Conservation (phyloP, 805 yeast genomes). For the Ogataea glucozyma region DNA sequence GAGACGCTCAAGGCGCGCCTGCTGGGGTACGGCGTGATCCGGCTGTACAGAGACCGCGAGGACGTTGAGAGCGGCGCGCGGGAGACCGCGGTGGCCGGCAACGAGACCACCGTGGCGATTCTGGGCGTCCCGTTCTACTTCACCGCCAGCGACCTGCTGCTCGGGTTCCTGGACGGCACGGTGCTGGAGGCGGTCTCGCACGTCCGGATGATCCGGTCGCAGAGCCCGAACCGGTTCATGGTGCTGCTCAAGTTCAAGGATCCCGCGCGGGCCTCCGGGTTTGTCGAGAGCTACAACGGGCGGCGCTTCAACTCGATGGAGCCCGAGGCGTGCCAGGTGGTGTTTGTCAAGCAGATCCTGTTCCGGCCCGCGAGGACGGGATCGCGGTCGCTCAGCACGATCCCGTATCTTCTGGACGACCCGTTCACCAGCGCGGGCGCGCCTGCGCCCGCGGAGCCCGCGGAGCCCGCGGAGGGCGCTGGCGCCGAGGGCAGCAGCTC, state of each 20-base stretch:
- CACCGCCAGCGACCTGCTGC: constrained; percentile 74
- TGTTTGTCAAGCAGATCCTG: constrained; percentile 62
- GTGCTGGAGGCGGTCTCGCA: constrained; percentile 60
- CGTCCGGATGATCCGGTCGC: constrained; percentile 68
- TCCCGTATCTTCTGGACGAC: constrained; percentile 72
- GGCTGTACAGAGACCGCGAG: constrained; percentile 60
- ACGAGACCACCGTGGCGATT: constrained; percentile 71
- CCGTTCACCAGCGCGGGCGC: constrained; percentile 75
- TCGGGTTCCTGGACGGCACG: constrained; percentile 72
- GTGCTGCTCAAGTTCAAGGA: constrained; percentile 74
- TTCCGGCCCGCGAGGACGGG: constrained; percentile 39
- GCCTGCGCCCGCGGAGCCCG: too few species aligned
- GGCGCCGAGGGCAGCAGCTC: too few species aligned
- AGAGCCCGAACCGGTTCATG: constrained; percentile 67
- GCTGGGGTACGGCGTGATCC: constrained; percentile 73
- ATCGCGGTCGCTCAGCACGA: constrained; percentile 28
- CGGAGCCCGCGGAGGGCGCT: too few species aligned
- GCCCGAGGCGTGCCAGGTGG: constrained; percentile 79
- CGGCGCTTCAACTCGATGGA: constrained; percentile 82
- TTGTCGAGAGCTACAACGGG: constrained; percentile 69
- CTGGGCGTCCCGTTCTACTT: constrained; percentile 87
- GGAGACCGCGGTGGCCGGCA: constrained; percentile 38
- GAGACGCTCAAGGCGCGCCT: constrained; percentile 60
- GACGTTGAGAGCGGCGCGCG: constrained; percentile 24
- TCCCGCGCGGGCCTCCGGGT: constrained; percentile 55